Conservation (phyloP, 2,329 filamentous ascomycete genomes). For the Sporothrix dimorphospora region DNA sequence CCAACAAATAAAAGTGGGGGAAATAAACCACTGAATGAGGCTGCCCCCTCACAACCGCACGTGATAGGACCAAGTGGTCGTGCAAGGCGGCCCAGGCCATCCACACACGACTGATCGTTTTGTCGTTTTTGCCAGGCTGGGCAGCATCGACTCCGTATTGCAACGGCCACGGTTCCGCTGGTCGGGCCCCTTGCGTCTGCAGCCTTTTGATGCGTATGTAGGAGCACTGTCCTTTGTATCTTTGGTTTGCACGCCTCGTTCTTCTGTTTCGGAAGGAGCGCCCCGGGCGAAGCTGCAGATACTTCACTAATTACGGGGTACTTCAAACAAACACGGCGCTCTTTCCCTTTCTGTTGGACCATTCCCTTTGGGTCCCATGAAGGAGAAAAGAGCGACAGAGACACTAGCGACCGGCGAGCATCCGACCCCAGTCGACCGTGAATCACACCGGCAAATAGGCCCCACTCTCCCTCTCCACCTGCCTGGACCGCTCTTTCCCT, state of each 20-base stretch:
- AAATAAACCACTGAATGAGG: background rate
- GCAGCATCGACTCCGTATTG: slow-evolving; percentile 1
- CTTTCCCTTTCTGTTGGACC: background rate
- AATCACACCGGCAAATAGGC: slow-evolving; percentile 14
- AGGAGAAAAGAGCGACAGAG: slow-evolving; percentile 11
- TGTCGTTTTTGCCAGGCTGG: slow-evolving; percentile 5
- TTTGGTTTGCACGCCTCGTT: background rate
- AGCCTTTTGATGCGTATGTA: background rate
- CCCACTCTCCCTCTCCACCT: slow-evolving; percentile 4
- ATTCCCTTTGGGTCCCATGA: background rate
- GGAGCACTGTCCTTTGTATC: background rate
- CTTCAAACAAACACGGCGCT: background rate
- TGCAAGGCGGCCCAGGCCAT: background rate
- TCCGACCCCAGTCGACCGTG: slow-evolving; percentile 6
- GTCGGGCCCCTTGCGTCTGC: background rate
- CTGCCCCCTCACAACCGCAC: slow-evolving; percentile 13
- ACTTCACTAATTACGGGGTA: too few relatives aligned
- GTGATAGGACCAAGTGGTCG: background rate
- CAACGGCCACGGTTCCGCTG: background rate
- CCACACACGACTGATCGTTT: background rate
- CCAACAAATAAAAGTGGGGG: slow-evolving; percentile 21
- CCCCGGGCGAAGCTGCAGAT: background rate
- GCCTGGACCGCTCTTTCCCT: slow-evolving; percentile 20
- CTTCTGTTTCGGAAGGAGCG: background rate
- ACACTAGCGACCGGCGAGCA: background rate